Conservation (phyloP, 1,284 basidiomycete genomes). For the Leucoagaricus sp. region DNA sequence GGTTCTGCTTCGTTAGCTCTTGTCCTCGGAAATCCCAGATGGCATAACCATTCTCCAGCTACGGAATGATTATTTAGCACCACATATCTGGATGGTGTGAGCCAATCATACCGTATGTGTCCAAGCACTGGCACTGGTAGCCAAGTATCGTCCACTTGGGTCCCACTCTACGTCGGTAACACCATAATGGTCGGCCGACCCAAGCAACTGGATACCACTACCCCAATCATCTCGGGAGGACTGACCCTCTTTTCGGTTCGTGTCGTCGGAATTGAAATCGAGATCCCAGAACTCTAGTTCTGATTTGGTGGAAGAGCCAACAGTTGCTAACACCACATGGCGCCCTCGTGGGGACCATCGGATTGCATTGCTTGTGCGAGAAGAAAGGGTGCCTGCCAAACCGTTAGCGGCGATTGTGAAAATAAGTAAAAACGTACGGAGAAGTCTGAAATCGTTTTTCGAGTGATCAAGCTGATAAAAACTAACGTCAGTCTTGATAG, state of each 20-base stretch:
- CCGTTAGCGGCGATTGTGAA: slow-evolving; percentile 14
- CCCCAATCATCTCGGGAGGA: slow-evolving; percentile 74
- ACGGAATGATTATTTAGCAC: slow-evolving; percentile 13
- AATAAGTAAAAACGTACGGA: slow-evolving; percentile 56
- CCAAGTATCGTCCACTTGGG: slow-evolving; percentile 92
- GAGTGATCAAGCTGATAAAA: slow-evolving; percentile 94
- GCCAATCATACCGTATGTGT: slow-evolving; percentile 76
- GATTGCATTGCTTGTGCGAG: slow-evolving; percentile 92
- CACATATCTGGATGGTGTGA: slow-evolving; percentile 12
- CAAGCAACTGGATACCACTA: slow-evolving; percentile 84
- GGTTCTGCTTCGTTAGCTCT: slow-evolving; percentile 85
- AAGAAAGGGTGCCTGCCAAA: slow-evolving; percentile 70
- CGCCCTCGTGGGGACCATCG: slow-evolving; percentile 98
- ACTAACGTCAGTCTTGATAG: slow-evolving; percentile 94
- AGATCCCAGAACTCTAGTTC: slow-evolving; percentile 99
- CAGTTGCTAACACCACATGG: slow-evolving; percentile 94
- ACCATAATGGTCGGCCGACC: slow-evolving; percentile 95
- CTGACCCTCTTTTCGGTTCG: slow-evolving; percentile 59
- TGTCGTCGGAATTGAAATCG: slow-evolving; percentile 85
- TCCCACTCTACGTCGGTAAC: slow-evolving; percentile 99
- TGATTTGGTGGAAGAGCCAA: slow-evolving; percentile 94
- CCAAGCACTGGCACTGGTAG: slow-evolving; percentile 95
- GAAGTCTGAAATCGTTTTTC: slow-evolving; percentile 94
- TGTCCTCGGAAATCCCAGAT: slow-evolving; percentile 99
- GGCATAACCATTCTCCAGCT: slow-evolving; percentile 96